Evolutionary conservation across 176 grass and related monocot genomes (phyloP), one percentile per base, ranked within the genome.

Genomic region (Musa beccarii): DNA sequence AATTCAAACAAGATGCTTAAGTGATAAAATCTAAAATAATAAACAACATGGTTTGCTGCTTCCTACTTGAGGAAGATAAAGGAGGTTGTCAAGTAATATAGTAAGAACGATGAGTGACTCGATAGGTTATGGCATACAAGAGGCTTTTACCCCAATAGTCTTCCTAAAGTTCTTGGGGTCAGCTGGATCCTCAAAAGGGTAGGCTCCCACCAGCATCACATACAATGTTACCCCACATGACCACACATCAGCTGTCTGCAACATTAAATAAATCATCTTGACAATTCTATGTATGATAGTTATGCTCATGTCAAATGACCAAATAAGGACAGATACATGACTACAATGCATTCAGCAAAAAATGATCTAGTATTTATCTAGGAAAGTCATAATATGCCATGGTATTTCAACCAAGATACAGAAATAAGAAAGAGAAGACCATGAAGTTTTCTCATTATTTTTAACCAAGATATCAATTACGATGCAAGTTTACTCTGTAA

Each of bases 181-280:
- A 24, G 88, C 69, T 0, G 89, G 89, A 26, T 92, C 89, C 73
- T 92, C 89, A 78, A 92, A 92, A 53, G 89, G 89, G 75, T 92
- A 92, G 12, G 79, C 89, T 71, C 89, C 89, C n/a, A 92, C 86
- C 20, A 92, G 76, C 89, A 89, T 92, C 67, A 92, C 89, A 1
- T 92, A 92, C 54, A 92, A 86, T 25, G 89, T 92, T 61, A 92
- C 89, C 69, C 89, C 86, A 80, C 89, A 89, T 53, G 89, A 89
- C 89, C 89, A 92, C 26, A 92, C 89, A 29, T 92, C 89, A 74
- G 89, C 89, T 78, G 82, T 83, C 89, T 92, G 82, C 79, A 81
- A n/a, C 51, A 71, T 20, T 49, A 73, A 49, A 43, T 13, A 10
- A 73, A 65, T 72, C 54, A 72, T 20, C 49, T 43, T 59, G 67